Conservation (phyloP, 192 early-diverging fungal species). For the Haplosporangium gracile region DNA sequence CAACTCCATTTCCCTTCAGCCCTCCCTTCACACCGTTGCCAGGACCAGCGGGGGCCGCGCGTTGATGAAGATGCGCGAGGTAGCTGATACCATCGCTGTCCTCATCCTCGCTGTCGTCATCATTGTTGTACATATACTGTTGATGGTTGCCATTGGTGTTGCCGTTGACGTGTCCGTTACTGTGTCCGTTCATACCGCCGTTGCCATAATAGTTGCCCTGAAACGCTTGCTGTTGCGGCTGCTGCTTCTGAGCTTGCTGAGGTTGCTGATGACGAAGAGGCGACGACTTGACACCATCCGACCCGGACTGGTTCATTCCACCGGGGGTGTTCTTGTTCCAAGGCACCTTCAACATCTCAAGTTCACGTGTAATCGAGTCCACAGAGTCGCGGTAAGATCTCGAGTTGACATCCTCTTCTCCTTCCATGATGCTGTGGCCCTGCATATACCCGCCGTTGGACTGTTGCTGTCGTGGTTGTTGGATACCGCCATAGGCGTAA, state of each 20-base stretch:
- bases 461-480: neutral
- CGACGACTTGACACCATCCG: neutral
- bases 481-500: slow-evolving; percentile 18
- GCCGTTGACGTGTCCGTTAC: neutral
- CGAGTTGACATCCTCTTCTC: slow-evolving; percentile 31
- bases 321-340: slow-evolving; percentile 32
- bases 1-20: neutral
- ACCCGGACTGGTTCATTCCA: neutral
- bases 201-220: slow-evolving; percentile 9
- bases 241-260: neutral
- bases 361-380: slow-evolving; percentile 55
- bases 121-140: slow-evolving; percentile 1
- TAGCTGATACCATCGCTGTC: slow-evolving; percentile 29
- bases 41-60: neutral
- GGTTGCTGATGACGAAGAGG: neutral
- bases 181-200: slow-evolving; percentile 2
- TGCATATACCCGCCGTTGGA: neutral
- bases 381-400: slow-evolving; percentile 43
- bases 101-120: slow-evolving; percentile 19
- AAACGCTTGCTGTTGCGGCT: slow-evolving; percentile 2
- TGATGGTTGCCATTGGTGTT: neutral
- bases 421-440: neutral
- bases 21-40: too few relatives aligned
- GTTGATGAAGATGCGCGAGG: slow-evolving; percentile 27
- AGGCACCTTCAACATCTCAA: slow-evolving; percentile 54